Conservation (phyloP, 345 rosid genomes). For the Pistacia integerrima region DNA sequence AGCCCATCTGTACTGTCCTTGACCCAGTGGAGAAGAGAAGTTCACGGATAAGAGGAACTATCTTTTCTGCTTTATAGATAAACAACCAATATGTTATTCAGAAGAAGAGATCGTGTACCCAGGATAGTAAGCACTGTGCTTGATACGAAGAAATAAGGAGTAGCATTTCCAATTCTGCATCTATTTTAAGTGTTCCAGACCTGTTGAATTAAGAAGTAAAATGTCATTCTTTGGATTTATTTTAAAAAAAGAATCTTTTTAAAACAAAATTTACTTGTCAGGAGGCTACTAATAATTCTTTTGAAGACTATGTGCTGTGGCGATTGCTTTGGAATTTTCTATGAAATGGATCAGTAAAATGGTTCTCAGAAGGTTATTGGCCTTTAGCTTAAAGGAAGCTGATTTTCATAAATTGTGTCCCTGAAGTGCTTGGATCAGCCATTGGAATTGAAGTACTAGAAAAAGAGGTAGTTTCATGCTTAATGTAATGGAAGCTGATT, state of each 20-base stretch:
- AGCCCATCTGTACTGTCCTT: not conserved
- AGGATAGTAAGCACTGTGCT: not conserved
- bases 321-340: slow-evolving; percentile 1
- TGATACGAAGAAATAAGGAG: too few species aligned
- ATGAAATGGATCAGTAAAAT: not conserved
- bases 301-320: not conserved
- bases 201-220: not conserved
- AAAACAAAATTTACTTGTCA: not conserved
- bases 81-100: too few species aligned
- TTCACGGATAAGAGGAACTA: too few species aligned
- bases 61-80: too few species aligned
- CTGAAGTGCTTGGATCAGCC: too few species aligned
- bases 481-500: not conserved
- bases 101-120: too few species aligned
- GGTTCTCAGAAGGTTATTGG: not conserved
- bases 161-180: too few species aligned
- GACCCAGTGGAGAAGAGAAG: too few species aligned
- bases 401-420: not conserved
- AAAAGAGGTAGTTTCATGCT: not conserved
- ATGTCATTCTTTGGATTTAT: not conserved
- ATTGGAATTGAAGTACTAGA: not conserved
- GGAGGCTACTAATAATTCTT: not conserved
- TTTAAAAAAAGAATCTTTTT: not conserved
- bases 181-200: too few species aligned
- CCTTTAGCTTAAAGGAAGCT: not conserved